Base-by-base conservation (phyloP, 1,284 basidiomycete species). In the Omphalotus olearius region DNA sequence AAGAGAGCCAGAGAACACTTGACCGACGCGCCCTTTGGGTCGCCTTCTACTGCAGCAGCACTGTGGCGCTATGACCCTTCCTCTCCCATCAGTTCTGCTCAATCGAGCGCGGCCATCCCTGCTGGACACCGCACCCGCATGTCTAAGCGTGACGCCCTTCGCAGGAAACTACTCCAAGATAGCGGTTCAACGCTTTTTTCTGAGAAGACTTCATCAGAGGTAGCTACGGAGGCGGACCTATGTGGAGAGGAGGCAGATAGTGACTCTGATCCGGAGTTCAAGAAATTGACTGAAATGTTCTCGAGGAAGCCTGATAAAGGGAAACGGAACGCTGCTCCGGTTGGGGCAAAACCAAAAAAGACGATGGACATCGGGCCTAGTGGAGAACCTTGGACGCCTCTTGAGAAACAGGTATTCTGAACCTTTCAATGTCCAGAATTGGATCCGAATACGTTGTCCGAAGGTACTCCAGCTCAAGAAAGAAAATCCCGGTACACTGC, bases 341-440 rank as follows among this genome's bases (percentile, higher is more conserved):
- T 52, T 18, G 63, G 66, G 54, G 59, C 58, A 39, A 66, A 66
- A 55, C 49, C 64, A 47, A 76, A 75, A 64, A 69, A 70, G 53
- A 63, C 63, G 13, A 75, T 75, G 50, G 78, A 78, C 47, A 57
- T 90, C 13, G 92, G 91, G 0, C 89, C 91, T 0, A 83, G 84
- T 57, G 93, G 92, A 0, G 63, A 84, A 65, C 61, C 84, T 1
- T 96, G 90, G 65, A 94, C 93, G 1, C 88, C 89, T 0, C 64
- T 94, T 33, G 93, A 96, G 68, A 75, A 84, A 53, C 93, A 94
- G 77, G 89, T 82, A 66, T 42, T 23, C 7, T 48, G 43, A 5
- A 26, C 30, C 0, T 7, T 42, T 26, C 6, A 33, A 20, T 36
- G 35, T 39, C 39, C 35, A 6, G 39, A 23, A n/a, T 13, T 46